Percentiles rank a stretch among this genome's conserved stretches.
Evolutionary conservation across 208 protist genomes (phyloP).

Genomic region (Phytomonas serpens): DNA sequence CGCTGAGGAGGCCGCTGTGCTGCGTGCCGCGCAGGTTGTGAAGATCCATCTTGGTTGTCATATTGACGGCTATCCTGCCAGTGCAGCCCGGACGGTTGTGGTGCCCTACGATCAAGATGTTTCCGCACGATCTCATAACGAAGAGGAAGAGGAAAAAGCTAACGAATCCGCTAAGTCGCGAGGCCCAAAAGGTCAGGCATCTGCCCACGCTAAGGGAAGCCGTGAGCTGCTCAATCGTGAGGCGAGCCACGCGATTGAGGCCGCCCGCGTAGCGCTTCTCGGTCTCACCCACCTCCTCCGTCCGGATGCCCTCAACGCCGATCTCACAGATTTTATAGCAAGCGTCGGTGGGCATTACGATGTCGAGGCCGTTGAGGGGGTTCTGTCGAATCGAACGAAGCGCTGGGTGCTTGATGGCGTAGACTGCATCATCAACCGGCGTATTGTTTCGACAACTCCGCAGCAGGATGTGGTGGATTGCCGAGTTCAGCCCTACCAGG

Average conservation of each 20-base stretch:
- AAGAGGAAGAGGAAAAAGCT: not conserved
- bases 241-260: conserved; percentile 90
- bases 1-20: conserved; percentile 47
- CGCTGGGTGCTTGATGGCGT: conserved; percentile 96
- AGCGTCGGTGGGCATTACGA: conserved; percentile 87
- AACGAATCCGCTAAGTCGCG: conserved; percentile 1
- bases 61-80: conserved; percentile 96
- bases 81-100: conserved; percentile 92
- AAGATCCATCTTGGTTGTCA: conserved; percentile 97
- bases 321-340: conserved; percentile 91
- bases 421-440: conserved; percentile 92
- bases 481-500: conserved; percentile 54
- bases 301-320: conserved; percentile 69
- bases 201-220: not conserved
- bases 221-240: not conserved
- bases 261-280: conserved; percentile 91
- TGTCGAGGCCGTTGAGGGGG: conserved; percentile 93
- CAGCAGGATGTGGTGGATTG: conserved; percentile 92
- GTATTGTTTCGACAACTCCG: conserved; percentile 40
- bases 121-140: not conserved
- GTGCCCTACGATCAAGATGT: conserved; percentile 18
- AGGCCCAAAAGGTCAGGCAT: not conserved
- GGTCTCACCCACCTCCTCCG: conserved; percentile 71
- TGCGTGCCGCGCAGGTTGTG: conserved; percentile 91
- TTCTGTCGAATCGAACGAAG: conserved; percentile 96